Percentiles rank a stretch among this genome's conserved stretches.
Conservation (phyloP, 148 eudicot genomes). For the Selenicereus undatus region DNA sequence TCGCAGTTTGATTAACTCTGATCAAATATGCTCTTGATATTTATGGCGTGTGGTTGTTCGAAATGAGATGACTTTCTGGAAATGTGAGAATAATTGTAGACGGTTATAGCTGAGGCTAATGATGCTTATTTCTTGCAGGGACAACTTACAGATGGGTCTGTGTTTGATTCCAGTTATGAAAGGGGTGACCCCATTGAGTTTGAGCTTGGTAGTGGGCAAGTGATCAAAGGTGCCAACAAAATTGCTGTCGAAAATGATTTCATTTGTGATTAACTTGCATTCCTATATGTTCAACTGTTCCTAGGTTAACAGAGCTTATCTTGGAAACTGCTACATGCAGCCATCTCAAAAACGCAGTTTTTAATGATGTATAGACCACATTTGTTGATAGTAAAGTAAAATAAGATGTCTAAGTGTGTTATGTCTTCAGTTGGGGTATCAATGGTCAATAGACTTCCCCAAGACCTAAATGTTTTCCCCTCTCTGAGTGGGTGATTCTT, state of each 20-base stretch:
- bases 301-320: neutral
- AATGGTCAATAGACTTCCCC: no score
- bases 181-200: slow-evolving; percentile 95
- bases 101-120: neutral
- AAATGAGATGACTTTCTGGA: neutral
- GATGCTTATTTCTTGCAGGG: slow-evolving; percentile 50
- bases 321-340: neutral
- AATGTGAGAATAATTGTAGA: neutral
- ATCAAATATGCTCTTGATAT: neutral
- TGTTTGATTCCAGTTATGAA: slow-evolving; percentile 93
- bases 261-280: neutral
- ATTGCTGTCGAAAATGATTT: neutral
- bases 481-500: neutral
- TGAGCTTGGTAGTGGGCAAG: slow-evolving; percentile 91
- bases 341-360: neutral
- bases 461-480: no score
- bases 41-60: neutral
- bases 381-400: neutral
- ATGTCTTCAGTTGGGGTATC: neutral
- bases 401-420: neutral
- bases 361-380: neutral
- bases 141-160: slow-evolving; percentile 93
- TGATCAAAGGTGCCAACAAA: slow-evolving; percentile 51
- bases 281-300: neutral
- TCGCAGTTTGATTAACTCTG: neutral